These are phyloP conservation scores for Apophysomyces ossiformis DNA, from an alignment of 371 early-diverging fungal species.

Conservation along the genomic window DNA sequence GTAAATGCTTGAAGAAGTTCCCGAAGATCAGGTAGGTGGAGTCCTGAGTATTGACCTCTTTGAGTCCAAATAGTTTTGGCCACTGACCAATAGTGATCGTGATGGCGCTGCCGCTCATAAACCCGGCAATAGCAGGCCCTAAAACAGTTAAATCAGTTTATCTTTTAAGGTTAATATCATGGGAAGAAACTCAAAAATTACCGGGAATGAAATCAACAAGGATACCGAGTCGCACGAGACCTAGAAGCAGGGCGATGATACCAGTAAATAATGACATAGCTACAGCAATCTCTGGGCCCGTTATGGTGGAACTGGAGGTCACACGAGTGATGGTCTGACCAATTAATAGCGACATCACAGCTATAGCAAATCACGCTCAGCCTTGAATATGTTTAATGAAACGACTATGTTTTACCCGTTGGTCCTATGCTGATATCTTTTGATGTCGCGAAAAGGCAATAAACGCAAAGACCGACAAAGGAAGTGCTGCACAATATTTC, in stretches of 20 bases:
- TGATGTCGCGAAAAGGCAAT: conserved; percentile 82
- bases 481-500: conserved; percentile 25
- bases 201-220: conserved; percentile 88
- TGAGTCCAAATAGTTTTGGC: conserved; percentile 71
- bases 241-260: conserved; percentile 68
- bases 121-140: conserved; percentile 70
- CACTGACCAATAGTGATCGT: conserved; percentile 79
- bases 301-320: conserved; percentile 36
- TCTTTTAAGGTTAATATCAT: conserved; percentile 11
- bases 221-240: conserved; percentile 80
- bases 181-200: conserved; percentile 1
- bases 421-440: conserved; percentile 91
- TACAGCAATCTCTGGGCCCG: conserved; percentile 56
- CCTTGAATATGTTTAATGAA: not conserved
- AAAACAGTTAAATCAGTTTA: conserved; percentile 11
- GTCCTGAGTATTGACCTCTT: conserved; percentile 62
- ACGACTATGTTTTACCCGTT: conserved; percentile 38
- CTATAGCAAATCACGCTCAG: conserved; percentile 37
- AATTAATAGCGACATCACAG: conserved; percentile 79
- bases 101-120: conserved; percentile 74
- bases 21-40: conserved; percentile 58
- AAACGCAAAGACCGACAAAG: conserved; percentile 79
- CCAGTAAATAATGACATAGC: conserved; percentile 65
- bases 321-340: conserved; percentile 68
- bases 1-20: conserved; percentile 53